Base-by-base conservation (phyloP, 2,329 filamentous ascomycete genomes). In the Dactylellina drechsleri region DNA sequence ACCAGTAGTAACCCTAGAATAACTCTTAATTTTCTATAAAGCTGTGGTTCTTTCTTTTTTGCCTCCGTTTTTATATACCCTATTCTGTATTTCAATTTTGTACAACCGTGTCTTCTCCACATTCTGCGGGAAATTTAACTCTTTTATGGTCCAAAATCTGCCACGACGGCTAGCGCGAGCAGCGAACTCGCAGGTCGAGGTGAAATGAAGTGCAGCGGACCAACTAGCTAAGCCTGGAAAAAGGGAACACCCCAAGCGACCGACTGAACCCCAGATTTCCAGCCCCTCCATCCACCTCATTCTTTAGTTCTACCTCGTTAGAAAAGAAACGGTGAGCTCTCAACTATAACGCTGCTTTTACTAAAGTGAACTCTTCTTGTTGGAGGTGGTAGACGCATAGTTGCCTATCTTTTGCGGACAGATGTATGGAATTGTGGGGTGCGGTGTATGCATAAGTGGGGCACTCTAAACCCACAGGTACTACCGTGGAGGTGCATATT, bases 211-310 rank as follows among this genome's bases (percentile, higher is more conserved):
- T 49, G 56, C 66, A 52, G 57, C 57, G 61, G 23, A 23, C 23
- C 4, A 70, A 57, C 66, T 62, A 57, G 57, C 66, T 70, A 62
- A 47, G 52, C 56, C 65, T 61, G 56, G 26, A 68, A 68, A 68
- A 68, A 56, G 56, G 65, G 31, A 66, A 66, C 6, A 36, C 31
- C 20, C 16, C 15, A 49, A 41, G 8, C 12, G 15, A 45, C 1
- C 31, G 6, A 36, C 31, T 5, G 6, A 50, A 70, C 66, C 66
- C 66, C 66, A 70, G 57, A 70, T 70, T 70, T 62, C 15, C 54
- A 68, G 56, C 65, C 61, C 65, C 31, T 23, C 50, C 4, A 10
- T 26, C 49, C 13, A 26, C 49, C 4, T 16, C 20, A 15, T 53
- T 26, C 8, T 53, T 50, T 16, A 16, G 13, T 10, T n/a, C 16